Conservation (phyloP, 495 filamentous ascomycete species). For the Mytilinidion resinicola region DNA sequence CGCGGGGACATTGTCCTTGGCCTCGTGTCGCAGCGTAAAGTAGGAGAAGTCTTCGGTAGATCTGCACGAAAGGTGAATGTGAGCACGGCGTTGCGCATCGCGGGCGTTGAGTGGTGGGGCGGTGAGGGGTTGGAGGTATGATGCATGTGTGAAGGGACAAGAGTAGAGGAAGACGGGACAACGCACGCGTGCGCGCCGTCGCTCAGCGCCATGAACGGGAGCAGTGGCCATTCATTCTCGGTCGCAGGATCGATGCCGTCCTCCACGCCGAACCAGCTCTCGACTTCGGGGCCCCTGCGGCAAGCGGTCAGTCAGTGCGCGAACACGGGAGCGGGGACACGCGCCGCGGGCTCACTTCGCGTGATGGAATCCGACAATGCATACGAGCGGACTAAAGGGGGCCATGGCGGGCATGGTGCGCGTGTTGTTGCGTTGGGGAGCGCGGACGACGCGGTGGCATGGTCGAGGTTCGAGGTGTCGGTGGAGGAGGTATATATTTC, state of each 20-base stretch:
- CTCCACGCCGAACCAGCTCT: conserved; percentile 77
- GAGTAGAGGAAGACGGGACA: conserved; percentile 1
- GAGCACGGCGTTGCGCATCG: too few species aligned
- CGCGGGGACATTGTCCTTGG: conserved; percentile 49
- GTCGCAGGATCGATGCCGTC: conserved; percentile 72
- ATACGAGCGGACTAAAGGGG: conserved; percentile 56
- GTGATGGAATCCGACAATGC: conserved; percentile 96
- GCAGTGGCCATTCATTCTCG: conserved; percentile 85
- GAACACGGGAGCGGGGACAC: background rate
- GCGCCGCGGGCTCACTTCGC: conserved; percentile 52
- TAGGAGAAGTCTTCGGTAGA: conserved; percentile 95
- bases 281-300: conserved; percentile 82
- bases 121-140: too few species aligned
- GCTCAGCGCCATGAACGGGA: conserved; percentile 96
- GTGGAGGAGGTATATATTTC: background rate
- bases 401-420: conserved; percentile 6
- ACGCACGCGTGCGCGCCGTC: conserved; percentile 91
- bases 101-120: too few species aligned
- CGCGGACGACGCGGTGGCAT: background rate
- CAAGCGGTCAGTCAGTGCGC: background rate
- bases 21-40: conserved; percentile 79
- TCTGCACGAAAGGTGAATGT: conserved; percentile 36
- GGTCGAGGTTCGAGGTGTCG: background rate
- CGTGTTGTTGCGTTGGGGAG: background rate
- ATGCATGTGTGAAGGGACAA: background rate